Evolutionary conservation across 768 basidiomycete genomes (phyloP).

Genomic region (Amanita pallidorosea): DNA sequence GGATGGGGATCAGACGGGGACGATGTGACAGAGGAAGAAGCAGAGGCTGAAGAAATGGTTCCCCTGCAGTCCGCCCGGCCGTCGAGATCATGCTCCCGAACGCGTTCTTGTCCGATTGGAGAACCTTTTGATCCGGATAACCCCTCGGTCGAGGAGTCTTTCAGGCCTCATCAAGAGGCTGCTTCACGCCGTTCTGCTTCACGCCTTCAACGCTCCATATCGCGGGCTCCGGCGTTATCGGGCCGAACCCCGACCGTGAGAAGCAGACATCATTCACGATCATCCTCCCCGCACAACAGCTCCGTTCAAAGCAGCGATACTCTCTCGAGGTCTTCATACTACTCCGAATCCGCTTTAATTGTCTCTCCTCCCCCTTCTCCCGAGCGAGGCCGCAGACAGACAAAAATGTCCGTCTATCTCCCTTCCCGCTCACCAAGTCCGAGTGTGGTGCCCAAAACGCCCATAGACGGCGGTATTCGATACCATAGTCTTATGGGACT

Average conservation of each 20-base stretch:
- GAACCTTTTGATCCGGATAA: constrained; percentile 4
- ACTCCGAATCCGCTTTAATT: constrained; percentile 17
- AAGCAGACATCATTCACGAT: constrained; percentile 27
- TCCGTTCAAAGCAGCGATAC: constrained; percentile 11
- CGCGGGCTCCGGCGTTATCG: constrained; percentile 32
- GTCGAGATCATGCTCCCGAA: constrained; percentile 17
- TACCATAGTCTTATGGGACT: constrained; percentile 7
- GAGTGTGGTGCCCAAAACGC: constrained; percentile 34
- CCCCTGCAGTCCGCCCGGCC: constrained; percentile 5
- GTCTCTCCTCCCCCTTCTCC: constrained; percentile 18
- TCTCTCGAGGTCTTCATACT: constrained; percentile 16
- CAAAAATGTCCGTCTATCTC: constrained; percentile 12
- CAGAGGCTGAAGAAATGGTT: constrained; percentile 10
- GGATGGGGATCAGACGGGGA: constrained; percentile 57
- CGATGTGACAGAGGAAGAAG: constrained; percentile 21
- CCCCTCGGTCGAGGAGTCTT: constrained; percentile 5
- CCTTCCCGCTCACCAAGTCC: constrained; percentile 38
- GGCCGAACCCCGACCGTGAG: constrained; percentile 29
- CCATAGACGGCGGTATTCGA: constrained; percentile 20
- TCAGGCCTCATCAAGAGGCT: constrained; percentile 14
- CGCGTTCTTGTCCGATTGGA: constrained; percentile 15
- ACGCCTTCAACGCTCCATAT: constrained; percentile 34
- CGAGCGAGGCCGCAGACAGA: constrained; percentile 24
- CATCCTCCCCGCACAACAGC: constrained; percentile 15
- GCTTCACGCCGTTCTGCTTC: constrained; percentile 30